Conservation (phyloP, 129 eudicot species). For the Arctium minus region DNA sequence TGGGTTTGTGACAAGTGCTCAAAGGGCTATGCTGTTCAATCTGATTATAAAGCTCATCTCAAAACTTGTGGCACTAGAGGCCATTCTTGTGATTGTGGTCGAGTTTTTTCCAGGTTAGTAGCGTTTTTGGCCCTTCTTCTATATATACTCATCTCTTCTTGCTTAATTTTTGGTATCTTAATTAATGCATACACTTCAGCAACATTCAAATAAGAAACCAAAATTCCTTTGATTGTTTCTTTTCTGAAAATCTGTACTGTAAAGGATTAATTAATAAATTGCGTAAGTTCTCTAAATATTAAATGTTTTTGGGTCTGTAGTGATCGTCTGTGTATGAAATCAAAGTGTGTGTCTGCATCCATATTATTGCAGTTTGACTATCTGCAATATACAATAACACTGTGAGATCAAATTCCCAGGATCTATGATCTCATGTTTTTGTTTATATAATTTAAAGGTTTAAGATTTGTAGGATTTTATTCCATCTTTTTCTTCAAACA, state of each 20-base stretch:
- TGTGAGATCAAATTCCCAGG: conserved; percentile 5
- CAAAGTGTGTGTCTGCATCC: not conserved
- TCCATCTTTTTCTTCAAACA: not conserved
- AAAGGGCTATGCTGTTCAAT: conserved; percentile 48
- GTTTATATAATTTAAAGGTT: not conserved
- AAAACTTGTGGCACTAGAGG: conserved; percentile 84
- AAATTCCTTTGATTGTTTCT: conserved; percentile 18
- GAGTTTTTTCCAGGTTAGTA: conserved; percentile 71
- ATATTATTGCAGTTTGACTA: conserved; percentile 23
- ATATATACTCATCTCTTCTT: not conserved
- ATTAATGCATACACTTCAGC: conserved; percentile 18
- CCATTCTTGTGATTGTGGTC: conserved; percentile 87
- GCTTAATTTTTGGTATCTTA: not conserved
- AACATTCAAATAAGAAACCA: conserved; percentile 22
- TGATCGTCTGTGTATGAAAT: not conserved
- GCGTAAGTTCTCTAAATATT: not conserved
- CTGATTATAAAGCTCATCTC: conserved; percentile 54
- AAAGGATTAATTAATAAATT: not conserved
- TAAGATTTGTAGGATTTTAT: not conserved
- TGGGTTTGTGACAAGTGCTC: conserved; percentile 53
- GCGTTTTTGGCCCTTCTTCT: not conserved
- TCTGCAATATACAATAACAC: not conserved
- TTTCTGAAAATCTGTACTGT: not conserved
- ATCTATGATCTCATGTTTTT: conserved; percentile 12
- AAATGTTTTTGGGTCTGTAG: not conserved